Percentiles rank a stretch among this genome's conserved stretches.
Conservation (phyloP, 2,329 filamentous ascomycete species). For the Cladosporium halotolerans region DNA sequence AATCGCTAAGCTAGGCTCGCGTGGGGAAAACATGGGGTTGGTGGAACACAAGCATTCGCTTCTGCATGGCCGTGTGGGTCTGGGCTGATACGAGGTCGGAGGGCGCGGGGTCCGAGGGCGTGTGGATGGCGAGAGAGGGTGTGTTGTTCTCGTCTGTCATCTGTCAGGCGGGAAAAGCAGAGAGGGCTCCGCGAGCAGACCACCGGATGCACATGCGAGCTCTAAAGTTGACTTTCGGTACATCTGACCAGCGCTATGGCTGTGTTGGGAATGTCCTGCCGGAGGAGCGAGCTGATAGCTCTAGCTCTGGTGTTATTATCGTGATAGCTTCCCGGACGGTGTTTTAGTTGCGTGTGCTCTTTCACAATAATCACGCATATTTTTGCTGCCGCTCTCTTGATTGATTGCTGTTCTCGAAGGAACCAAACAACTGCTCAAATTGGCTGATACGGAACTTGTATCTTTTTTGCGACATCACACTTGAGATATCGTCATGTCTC, state of each 20-base stretch:
- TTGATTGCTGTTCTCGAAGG: too few species aligned
- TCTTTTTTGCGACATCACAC: too few species aligned
- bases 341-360: too few species aligned
- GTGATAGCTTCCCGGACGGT: not conserved
- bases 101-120: not conserved
- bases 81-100: too few species aligned
- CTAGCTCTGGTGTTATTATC: not conserved
- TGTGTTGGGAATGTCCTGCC: slow-evolving; percentile 8
- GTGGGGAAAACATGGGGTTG: slow-evolving; percentile 8
- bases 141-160: too few species aligned
- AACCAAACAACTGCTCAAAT: too few species aligned
- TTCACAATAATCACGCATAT: too few species aligned
- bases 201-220: slow-evolving; percentile 1
- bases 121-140: too few species aligned
- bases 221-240: not conserved
- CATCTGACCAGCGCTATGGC: not conserved
- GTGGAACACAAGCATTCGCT: not conserved
- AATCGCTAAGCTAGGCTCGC: not conserved
- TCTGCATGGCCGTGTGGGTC: not conserved
- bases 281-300: not conserved
- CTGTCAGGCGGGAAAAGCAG: too few species aligned
- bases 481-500: slow-evolving; percentile 33
- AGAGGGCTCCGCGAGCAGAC: not conserved
- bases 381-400: too few species aligned
- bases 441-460: too few species aligned